Evolutionary conservation across 2,329 filamentous ascomycete species (phyloP), one percentile per base, ranked within the genome.

Genomic region (Graphiopsis chlorocephala): DNA sequence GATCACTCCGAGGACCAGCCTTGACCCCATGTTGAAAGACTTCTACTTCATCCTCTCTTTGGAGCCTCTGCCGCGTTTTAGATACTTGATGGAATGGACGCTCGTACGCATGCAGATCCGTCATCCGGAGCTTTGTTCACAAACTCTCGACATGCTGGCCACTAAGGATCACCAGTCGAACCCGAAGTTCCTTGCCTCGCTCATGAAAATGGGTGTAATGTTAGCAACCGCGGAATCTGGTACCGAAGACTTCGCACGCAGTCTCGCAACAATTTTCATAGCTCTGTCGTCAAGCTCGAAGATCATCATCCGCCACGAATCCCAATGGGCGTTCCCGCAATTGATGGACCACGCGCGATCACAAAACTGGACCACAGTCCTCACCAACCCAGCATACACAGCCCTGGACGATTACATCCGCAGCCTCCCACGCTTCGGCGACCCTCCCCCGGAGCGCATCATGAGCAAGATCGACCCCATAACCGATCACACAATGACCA

Each of bases 231-330:
- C 76, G 23, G 66, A 77, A 1, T 70, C 76, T 25, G 67, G 73
- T 1, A 72, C 73, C 0, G 75, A 79, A 60, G 70, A 73, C 0
- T 82, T 81, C 63, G 74, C 76, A 0, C 60, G 75, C 4, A 68
- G 74, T 15, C 72, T 83, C 10, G 77, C 79, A 58, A 77, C 77
- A 25, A 74, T 78, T 56, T 75, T 83, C 17, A 76, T 80, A 2
- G 75, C 78, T 0, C 77, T 81, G 20, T 78, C 78, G 0, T 77
- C 80, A 4, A 83, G 80, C 35, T 79, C 81, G 4, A 85, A 84
- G 66, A 79, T 84, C 1, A 78, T 81, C 33, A 79, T 85, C n/a
- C 77, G 83, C 8, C 82, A 84, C 64, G 83, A 85, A 70, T 81
- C 83, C 1, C 82, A 82, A 62, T 83, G 78, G 77, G 79, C 77